These are phyloP conservation scores for Ogataea methanolica DNA, from an alignment of 805 yeast species.

Conservation along the genomic window DNA sequence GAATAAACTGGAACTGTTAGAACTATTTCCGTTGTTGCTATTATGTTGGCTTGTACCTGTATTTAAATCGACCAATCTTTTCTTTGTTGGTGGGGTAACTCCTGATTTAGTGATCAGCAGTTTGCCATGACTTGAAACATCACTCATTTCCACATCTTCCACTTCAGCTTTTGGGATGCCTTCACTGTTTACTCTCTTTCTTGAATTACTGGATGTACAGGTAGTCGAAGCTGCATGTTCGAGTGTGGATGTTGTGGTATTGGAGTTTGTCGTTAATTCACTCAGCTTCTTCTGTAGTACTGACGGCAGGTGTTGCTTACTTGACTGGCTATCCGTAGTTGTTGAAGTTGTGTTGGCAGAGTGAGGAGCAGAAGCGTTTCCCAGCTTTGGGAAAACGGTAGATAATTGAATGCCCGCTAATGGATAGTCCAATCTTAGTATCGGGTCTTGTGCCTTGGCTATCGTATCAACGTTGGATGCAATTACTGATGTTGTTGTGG, in stretches of 20 bases:
- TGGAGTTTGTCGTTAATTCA: neutral
- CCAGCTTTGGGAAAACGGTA: constrained; percentile 10
- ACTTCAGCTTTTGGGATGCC: constrained; percentile 3
- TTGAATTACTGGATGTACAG: constrained; percentile 3
- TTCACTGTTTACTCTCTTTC: constrained; percentile 16
- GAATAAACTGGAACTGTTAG: neutral
- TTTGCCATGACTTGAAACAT: constrained; percentile 10
- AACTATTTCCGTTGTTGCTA: neutral
- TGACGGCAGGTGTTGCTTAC: neutral
- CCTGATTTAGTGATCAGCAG: constrained; percentile 9
- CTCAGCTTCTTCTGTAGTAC: constrained; percentile 1
- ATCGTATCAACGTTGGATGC: no score
- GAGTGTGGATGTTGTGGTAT: neutral
- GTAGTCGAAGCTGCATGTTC: neutral
- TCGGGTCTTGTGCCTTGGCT: no score
- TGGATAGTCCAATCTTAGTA: no score
- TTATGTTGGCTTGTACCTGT: neutral
- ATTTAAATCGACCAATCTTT: constrained; percentile 14
- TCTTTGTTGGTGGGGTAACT: constrained; percentile 17
- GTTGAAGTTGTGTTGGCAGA: no score
- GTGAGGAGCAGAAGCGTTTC: no score
- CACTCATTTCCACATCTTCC: constrained; percentile 18
- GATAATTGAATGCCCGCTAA: neutral
- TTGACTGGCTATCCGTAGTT: no score
- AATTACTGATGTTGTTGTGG: no score